These are phyloP conservation scores for Xylariomycetidae sp. DNA, from an alignment of 2,329 filamentous ascomycete genomes.

Conservation along the genomic window DNA sequence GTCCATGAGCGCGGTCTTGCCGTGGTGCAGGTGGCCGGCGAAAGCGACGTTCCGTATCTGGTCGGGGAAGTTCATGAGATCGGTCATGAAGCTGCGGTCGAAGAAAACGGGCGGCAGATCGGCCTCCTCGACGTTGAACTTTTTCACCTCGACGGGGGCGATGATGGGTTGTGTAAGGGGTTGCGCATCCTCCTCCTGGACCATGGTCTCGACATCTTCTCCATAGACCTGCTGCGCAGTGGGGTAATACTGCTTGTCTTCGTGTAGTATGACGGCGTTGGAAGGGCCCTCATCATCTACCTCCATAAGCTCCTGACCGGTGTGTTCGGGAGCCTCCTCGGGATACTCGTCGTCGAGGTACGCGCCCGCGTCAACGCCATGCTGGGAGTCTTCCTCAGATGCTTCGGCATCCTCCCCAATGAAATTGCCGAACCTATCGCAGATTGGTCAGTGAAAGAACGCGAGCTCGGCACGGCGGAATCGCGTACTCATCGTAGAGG, in stretches of 20 bases:
- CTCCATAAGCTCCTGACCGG: constrained; percentile 87
- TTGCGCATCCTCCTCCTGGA: constrained; percentile 96
- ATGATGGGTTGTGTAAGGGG: constrained; percentile 89
- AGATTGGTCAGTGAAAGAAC: constrained; percentile 11
- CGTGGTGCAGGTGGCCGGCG: constrained; percentile 90
- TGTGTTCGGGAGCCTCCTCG: constrained; percentile 55
- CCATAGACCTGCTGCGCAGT: constrained; percentile 97
- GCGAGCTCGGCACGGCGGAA: not conserved
- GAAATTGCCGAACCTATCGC: constrained; percentile 85
- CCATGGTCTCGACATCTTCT: constrained; percentile 86
- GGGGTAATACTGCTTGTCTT: constrained; percentile 99
- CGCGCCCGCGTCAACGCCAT: constrained; percentile 65
- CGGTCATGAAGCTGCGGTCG: constrained; percentile 86
- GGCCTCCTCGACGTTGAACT: constrained; percentile 88
- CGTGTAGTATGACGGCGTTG: constrained; percentile 94
- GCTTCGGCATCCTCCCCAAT: constrained; percentile 84
- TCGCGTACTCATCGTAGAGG: constrained; percentile 82
- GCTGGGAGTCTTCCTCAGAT: constrained; percentile 80
- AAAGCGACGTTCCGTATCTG: constrained; percentile 91
- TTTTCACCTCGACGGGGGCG: constrained; percentile 87
- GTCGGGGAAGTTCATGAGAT: constrained; percentile 92
- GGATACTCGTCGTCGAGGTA: constrained; percentile 78
- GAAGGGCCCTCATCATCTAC: constrained; percentile 85
- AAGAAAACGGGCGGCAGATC: constrained; percentile 86
- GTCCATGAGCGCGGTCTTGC: constrained; percentile 97